These are phyloP conservation scores for Verticillium isaacii DNA, from an alignment of 2,329 filamentous ascomycete species.

Conservation along the genomic window DNA sequence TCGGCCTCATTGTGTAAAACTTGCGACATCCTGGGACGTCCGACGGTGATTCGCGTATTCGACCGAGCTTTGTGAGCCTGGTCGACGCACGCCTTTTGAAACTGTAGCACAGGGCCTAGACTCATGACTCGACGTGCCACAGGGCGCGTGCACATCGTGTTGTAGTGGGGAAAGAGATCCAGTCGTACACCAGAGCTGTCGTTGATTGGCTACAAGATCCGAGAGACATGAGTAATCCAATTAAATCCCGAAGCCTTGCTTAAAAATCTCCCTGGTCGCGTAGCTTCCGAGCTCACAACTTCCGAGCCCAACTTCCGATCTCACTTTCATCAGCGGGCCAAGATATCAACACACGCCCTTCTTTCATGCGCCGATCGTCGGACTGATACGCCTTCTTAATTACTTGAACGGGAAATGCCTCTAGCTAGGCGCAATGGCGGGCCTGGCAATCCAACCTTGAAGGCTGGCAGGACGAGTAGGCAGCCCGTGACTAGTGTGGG, in stretches of 20 bases:
- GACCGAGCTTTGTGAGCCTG: no score
- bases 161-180: not conserved
- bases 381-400: not conserved
- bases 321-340: not conserved
- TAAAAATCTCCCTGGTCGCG: not conserved
- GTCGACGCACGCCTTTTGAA: no score
- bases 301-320: slow-evolving; percentile 1
- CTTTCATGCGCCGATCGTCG: not conserved
- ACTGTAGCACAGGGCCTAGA: no score
- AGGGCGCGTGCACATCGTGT: no score
- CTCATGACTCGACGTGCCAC: no score
- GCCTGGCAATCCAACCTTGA: not conserved
- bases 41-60: no score
- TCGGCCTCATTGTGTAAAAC: no score
- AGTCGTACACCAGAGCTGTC: no score
- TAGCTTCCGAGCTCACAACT: slow-evolving; percentile 2
- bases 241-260: no score
- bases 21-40: no score
- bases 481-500: no score
- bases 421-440: not conserved
- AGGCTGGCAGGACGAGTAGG: slow-evolving; percentile 9
- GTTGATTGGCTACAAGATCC: slow-evolving; percentile 7
- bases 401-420: not conserved
- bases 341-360: not conserved
- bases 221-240: not conserved